phyloP scores from a whole-genome alignment of 2,329 filamentous ascomycete species.

The Alternaria sp. region DNA sequence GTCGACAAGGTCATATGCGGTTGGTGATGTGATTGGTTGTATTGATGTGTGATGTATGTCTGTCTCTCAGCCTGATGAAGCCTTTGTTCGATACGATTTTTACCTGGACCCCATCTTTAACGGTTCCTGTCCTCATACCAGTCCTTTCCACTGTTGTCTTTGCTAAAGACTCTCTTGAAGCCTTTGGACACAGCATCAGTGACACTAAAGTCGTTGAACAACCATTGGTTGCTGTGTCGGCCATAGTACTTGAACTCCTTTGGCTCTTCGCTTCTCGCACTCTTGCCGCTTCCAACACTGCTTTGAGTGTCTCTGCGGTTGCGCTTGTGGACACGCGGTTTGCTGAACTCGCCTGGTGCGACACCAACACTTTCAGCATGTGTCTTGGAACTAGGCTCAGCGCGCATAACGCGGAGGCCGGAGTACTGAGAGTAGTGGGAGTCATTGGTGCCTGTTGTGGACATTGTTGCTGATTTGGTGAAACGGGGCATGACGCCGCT shows the following conservation, averaged over 20 bases:
- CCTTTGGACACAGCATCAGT: constrained; percentile 44
- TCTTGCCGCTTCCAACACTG: constrained; percentile 17
- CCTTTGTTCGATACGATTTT: neutral
- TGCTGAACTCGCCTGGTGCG: constrained; percentile 39
- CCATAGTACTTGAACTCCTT: constrained; percentile 47
- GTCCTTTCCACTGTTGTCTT: constrained; percentile 21
- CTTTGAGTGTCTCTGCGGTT: constrained; percentile 28
- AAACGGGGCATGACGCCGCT: constrained; percentile 28
- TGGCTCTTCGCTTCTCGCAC: constrained; percentile 24
- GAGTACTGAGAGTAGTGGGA: constrained; percentile 18
- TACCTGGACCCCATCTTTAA: neutral
- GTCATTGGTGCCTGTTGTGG: constrained; percentile 30
- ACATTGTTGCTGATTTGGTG: constrained; percentile 40
- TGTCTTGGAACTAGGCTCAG: constrained; percentile 22
- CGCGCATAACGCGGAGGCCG: constrained; percentile 21
- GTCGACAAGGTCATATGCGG: neutral
- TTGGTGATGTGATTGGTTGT: neutral
- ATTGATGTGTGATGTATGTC: neutral
- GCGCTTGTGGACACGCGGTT: constrained; percentile 32
- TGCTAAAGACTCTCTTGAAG: constrained; percentile 40
- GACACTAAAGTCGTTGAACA: constrained; percentile 52
- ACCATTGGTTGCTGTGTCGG: constrained; percentile 49
- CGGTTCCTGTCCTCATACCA: constrained; percentile 25
- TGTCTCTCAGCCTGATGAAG: neutral
- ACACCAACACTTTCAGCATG: constrained; percentile 33